Evolutionary conservation across 495 filamentous ascomycete species (phyloP), one percentile per base, ranked within the genome.

Genomic region (Aspergillus cristatus): DNA sequence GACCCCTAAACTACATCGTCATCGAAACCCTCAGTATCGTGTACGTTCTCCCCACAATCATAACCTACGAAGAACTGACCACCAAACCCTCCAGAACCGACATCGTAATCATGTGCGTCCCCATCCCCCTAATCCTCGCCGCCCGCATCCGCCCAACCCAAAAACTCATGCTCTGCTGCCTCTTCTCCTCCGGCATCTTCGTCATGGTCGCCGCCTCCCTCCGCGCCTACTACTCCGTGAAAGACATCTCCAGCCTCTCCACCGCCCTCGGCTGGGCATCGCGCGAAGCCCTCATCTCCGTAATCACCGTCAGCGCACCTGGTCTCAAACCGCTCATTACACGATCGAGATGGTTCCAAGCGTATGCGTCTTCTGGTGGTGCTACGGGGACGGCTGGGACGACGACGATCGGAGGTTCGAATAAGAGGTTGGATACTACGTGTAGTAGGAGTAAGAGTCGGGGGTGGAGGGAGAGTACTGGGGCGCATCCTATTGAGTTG

Each of bases 171-270:
- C 38, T 46, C 1, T 1, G 3, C 22, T 15, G 4, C 3, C 26
- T 46, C 5, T 46, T 46, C 34, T 46, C 33, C 18, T 46, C 43
- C 28, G 43, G 43, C 8, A 30, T 51, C 14, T 51, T 51, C 40
- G 35, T 51, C 40, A 51, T 51, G 35, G 43, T 51, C 32, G 32
- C 28, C 34, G 22, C 47, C 18, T 16, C 40, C 24, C 47, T 51
- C n/a, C 47, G 47, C 17, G 44, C 42, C 7, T 40, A 42, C 31
- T 40, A 42, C 34, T 51, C 47, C 18, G 32, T 51, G 2, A 34
- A 13, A 14, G 15, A 43, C 2, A 43, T 51, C 40, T 25, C 32
- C 18, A 37, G 18, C 16, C 35, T 47, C 14, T 7, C 31, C 10
- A 44, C 29, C 10, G 43, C 39, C n/a, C 35, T 43, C 3, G 42